A percentile compares a stretch with the other conserved stretches of the same genome.
Evolutionary conservation across 1,139 yeast genomes (phyloP).

Genomic region (Casaregolazyma lundiana): DNA sequence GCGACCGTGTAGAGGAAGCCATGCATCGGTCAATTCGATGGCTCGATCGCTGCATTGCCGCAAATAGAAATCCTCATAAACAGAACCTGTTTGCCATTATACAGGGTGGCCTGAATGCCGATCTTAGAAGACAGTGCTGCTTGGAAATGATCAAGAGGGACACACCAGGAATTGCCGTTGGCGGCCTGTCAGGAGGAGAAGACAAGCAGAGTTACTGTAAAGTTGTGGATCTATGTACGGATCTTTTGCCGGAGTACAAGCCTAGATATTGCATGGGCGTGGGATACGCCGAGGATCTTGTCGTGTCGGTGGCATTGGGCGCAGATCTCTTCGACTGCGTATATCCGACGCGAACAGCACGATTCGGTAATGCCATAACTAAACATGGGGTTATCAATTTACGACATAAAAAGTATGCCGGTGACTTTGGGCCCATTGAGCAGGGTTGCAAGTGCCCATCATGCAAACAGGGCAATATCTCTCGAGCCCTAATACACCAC

Average conservation of each 20-base stretch:
- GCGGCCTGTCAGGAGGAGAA: slow-evolving; percentile 45
- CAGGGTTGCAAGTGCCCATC: slow-evolving; percentile 40
- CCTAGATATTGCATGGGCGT: slow-evolving; percentile 47
- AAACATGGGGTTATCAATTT: slow-evolving; percentile 36
- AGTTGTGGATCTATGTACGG: slow-evolving; percentile 39
- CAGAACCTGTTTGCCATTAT: slow-evolving; percentile 43
- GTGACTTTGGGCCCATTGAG: slow-evolving; percentile 38
- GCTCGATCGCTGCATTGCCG: slow-evolving; percentile 43
- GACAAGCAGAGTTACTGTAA: slow-evolving; percentile 39
- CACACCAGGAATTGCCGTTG: slow-evolving; percentile 45
- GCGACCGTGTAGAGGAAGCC: slow-evolving; percentile 42
- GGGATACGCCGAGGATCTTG: slow-evolving; percentile 44
- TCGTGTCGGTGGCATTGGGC: slow-evolving; percentile 43
- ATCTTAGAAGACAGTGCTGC: slow-evolving; percentile 38
- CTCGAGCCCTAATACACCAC: slow-evolving; percentile 37
- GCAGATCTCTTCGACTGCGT: slow-evolving; percentile 46
- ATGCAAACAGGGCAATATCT: slow-evolving; percentile 32
- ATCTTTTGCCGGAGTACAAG: slow-evolving; percentile 38
- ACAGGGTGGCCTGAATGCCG: slow-evolving; percentile 42
- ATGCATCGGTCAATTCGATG: slow-evolving; percentile 42
- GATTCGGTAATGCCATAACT: slow-evolving; percentile 44
- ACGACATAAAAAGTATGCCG: slow-evolving; percentile 32
- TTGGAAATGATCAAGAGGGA: slow-evolving; percentile 40
- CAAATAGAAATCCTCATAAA: slow-evolving; percentile 40
- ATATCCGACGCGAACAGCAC: slow-evolving; percentile 44